These are phyloP conservation scores for Ilex paraguariensis DNA, from an alignment of 305 asterid species.

Conservation along the genomic window DNA sequence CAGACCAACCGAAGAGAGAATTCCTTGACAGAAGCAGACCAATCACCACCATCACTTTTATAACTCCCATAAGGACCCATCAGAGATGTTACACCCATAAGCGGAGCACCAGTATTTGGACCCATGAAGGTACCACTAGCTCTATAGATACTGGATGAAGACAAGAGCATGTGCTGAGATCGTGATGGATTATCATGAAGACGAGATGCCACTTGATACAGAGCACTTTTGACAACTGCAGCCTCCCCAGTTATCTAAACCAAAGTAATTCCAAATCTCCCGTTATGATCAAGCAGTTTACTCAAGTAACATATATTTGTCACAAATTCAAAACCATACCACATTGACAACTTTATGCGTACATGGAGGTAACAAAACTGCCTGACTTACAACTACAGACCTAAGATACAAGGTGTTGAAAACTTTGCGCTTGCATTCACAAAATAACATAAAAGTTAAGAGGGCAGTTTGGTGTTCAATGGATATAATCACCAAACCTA, in stretches of 20 bases:
- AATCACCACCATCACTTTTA: constrained; percentile 37
- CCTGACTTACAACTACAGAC: no score
- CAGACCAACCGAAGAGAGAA: constrained; percentile 68
- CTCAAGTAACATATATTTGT: background rate
- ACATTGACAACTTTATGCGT: no score
- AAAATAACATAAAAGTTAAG: no score
- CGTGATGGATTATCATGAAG: constrained; percentile 83
- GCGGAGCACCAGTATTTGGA: constrained; percentile 48
- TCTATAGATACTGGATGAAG: constrained; percentile 61
- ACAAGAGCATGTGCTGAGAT: constrained; percentile 65
- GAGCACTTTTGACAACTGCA: constrained; percentile 54
- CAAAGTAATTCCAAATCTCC: constrained; percentile 10
- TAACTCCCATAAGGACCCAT: constrained; percentile 61
- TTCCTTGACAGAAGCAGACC: constrained; percentile 48
- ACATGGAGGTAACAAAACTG: no score
- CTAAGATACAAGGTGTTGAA: no score
- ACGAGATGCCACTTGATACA: constrained; percentile 61
- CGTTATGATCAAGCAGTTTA: constrained; percentile 1
- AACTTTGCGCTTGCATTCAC: no score
- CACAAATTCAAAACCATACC: background rate
- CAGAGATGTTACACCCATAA: constrained; percentile 32
- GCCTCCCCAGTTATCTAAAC: constrained; percentile 73
- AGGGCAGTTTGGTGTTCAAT: no score
- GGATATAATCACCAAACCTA: no score
- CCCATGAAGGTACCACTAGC: constrained; percentile 55